Conservation (phyloP, 306 rosid genomes). For the Neltuma alba region DNA sequence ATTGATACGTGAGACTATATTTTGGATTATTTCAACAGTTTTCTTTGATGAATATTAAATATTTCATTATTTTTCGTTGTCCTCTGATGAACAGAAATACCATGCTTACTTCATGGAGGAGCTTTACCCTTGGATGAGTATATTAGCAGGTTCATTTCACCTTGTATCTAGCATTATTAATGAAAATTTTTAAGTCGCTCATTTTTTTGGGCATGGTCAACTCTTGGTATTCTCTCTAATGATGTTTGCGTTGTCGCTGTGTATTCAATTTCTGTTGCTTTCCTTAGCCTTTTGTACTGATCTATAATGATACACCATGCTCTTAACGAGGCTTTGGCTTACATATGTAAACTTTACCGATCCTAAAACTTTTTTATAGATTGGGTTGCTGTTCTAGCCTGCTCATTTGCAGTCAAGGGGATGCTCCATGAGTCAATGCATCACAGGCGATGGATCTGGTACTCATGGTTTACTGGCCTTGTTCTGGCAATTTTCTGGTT, state of each 20-base stretch:
- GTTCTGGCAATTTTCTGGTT: slow-evolving; percentile 80
- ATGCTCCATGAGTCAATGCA: slow-evolving; percentile 52
- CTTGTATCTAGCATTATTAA: slow-evolving; percentile 10
- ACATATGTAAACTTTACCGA: slow-evolving; percentile 1
- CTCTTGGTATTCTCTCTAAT: slow-evolving; percentile 6
- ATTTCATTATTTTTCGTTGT: slow-evolving; percentile 18
- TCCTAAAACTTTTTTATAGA: slow-evolving; percentile 55
- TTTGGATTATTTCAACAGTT: slow-evolving; percentile 9
- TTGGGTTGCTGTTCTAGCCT: slow-evolving; percentile 73
- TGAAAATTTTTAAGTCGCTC: not conserved
- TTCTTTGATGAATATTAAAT: slow-evolving; percentile 13
- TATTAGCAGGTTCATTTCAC: slow-evolving; percentile 76
- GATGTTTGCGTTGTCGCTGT: slow-evolving; percentile 18
- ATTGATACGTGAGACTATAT: not conserved
- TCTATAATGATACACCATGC: slow-evolving; percentile 10
- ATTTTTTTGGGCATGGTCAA: slow-evolving; percentile 8
- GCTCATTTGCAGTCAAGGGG: slow-evolving; percentile 70
- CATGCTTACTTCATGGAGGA: slow-evolving; percentile 98
- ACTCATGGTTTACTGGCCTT: slow-evolving; percentile 56
- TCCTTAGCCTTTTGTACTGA: slow-evolving; percentile 1
- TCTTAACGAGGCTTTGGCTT: slow-evolving; percentile 1
- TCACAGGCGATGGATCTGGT: slow-evolving; percentile 72
- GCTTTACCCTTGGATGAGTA: slow-evolving; percentile 69
- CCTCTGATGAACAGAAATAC: slow-evolving; percentile 60
- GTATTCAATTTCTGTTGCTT: slow-evolving; percentile 16